Evolutionary conservation across 2,329 filamentous ascomycete species (phyloP).

Genomic region (Neofusicoccum ribis): DNA sequence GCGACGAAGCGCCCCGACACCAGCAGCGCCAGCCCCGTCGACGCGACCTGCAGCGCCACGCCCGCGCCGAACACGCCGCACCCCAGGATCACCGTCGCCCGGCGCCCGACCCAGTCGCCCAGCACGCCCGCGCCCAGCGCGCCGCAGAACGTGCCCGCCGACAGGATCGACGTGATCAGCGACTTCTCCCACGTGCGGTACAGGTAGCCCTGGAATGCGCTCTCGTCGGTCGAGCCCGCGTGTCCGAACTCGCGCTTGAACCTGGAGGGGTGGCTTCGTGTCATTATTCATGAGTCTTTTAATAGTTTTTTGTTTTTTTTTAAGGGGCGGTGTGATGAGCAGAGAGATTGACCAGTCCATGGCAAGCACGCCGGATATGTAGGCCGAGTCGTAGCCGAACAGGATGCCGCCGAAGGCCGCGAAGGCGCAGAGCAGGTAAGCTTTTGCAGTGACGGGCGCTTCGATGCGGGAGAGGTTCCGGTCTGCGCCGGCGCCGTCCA

Average conservation of each 20-base stretch:
- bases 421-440: neutral
- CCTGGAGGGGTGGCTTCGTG: neutral
- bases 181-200: slow-evolving; percentile 47
- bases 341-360: too few species aligned
- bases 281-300: too few species aligned
- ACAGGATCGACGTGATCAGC: slow-evolving; percentile 73
- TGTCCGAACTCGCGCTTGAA: slow-evolving; percentile 67
- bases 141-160: slow-evolving; percentile 72
- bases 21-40: slow-evolving; percentile 63
- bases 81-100: slow-evolving; percentile 62
- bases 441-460: neutral
- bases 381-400: too few species aligned
- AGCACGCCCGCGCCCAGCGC: slow-evolving; percentile 53
- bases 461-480: neutral
- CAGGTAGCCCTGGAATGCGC: slow-evolving; percentile 59
- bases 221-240: slow-evolving; percentile 52
- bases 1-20: slow-evolving; percentile 73
- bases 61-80: slow-evolving; percentile 61
- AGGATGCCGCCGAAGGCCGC: too few species aligned
- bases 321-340: too few species aligned
- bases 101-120: slow-evolving; percentile 66
- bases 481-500: too few species aligned
- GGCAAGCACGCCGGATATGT: too few species aligned
- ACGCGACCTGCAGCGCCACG: slow-evolving; percentile 60
- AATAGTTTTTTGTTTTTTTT: too few species aligned